Evolutionary conservation across 305 asterid species (phyloP), one percentile per base, ranked within the genome.

Genomic region (Vinca major): DNA sequence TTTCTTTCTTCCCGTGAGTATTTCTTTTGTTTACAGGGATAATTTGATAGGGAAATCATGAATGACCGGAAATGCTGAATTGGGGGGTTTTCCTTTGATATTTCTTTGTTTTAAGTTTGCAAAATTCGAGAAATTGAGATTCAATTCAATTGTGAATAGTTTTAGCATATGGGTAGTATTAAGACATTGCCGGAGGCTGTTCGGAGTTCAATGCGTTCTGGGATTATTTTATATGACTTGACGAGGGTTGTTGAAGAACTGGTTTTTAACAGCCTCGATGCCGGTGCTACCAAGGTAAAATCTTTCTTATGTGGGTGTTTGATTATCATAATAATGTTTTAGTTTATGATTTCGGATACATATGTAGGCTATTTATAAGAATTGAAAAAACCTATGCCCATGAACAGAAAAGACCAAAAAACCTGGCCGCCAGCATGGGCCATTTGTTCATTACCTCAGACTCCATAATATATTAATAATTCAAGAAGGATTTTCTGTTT

Each of bases 161-260:
- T 26, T 26, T 5, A 39, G 62, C 39, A 75, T 67, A 92, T 88
- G 98, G 85, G 84, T 77, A 75, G 79, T 61, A 84, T 92, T 62
- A 75, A 84, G 81, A 80, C 85, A 63, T 79, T 92, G 85, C 92
- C 97, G 2, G 87, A 90, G 84, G 81, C 77, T 47, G 76, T 85
- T 67, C 88, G 81, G 78, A 80, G 88, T 79, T 78, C 89, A 41
- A 79, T 90, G 73, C 91, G 95, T n/a, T 90, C 98, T 4, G 91
- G 95, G 62, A 75, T 83, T 67, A 83, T 92, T 68, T 72, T 92
- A 68, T 73, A 80, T 79, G 98, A 92, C 79, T 80, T 86, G 78
- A 74, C 91, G 33, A 82, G 95, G 89, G 83, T 92, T 71, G 88
- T 92, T 55, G 97, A 92, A 77, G 97, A 92, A 84, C 81, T 92